phyloP scores from a whole-genome alignment of 306 rosid genomes.

The Purshia tridentata region DNA sequence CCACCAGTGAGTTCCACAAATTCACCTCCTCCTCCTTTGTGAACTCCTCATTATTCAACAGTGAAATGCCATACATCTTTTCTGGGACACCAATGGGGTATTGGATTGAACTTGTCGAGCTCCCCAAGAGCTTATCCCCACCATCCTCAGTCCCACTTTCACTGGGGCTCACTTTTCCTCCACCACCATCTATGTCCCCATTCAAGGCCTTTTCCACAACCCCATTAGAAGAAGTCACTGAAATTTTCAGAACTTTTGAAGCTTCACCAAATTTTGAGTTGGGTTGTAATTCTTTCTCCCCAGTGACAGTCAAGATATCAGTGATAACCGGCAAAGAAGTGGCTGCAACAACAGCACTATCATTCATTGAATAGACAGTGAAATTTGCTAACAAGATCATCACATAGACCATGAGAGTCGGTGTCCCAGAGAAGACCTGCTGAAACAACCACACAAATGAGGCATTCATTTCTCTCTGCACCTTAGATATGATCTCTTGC shows the following conservation, averaged over 20 bases:
- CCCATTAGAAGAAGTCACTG: slow-evolving; percentile 3
- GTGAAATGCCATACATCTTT: slow-evolving; percentile 2
- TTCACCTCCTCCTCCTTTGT: slow-evolving; percentile 41
- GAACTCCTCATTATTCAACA: slow-evolving; percentile 26
- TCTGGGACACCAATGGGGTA: slow-evolving; percentile 20
- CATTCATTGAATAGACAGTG: slow-evolving; percentile 50
- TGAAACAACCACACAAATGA: slow-evolving; percentile 81
- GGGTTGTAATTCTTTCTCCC: slow-evolving; percentile 4
- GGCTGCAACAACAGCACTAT: slow-evolving; percentile 30
- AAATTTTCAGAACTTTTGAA: slow-evolving; percentile 1
- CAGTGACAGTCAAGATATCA: slow-evolving; percentile 1
- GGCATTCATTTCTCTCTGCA: slow-evolving; percentile 55
- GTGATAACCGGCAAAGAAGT: slow-evolving; percentile 23
- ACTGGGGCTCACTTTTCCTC: slow-evolving; percentile 14
- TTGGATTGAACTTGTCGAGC: background rate
- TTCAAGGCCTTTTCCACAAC: slow-evolving; percentile 6
- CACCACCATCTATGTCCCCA: background rate
- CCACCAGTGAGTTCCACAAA: slow-evolving; percentile 55
- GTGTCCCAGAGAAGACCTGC: slow-evolving; percentile 63
- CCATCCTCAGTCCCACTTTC: slow-evolving; percentile 19
- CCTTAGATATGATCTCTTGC: slow-evolving; percentile 41
- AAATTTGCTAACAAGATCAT: slow-evolving; percentile 70
- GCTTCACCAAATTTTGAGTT: slow-evolving; percentile 16
- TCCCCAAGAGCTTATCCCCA: background rate
- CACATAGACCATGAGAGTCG: slow-evolving; percentile 58